Conservation (phyloP, 371 early-diverging fungal genomes). For the Mucor plumbeus region DNA sequence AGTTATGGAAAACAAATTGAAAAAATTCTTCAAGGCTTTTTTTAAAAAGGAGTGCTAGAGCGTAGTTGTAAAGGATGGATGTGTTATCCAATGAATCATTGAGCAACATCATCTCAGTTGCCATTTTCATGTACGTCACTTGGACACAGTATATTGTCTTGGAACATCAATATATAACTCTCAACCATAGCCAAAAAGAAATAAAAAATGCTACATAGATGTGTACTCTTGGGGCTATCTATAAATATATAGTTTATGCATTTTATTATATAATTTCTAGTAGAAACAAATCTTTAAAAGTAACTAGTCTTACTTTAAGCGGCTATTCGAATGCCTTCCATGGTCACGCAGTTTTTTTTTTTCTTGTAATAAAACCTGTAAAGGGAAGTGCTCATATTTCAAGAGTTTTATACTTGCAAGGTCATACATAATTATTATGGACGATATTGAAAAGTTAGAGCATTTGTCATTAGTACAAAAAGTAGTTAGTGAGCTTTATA, state of each 20-base stretch:
- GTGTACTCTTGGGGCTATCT: neutral
- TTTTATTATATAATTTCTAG: no score
- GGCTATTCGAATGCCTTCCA: neutral
- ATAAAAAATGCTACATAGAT: neutral
- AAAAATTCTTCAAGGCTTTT: neutral
- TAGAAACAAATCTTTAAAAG: neutral
- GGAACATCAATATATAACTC: neutral
- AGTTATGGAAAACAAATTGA: neutral
- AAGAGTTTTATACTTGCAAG: neutral
- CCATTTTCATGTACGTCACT: neutral
- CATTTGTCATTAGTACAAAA: slow-evolving; percentile 90
- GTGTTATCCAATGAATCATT: neutral
- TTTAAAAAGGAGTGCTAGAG: neutral
- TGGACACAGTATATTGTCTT: neutral
- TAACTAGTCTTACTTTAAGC: neutral
- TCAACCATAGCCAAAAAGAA: neutral
- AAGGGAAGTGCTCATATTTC: neutral
- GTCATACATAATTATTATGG: slow-evolving; percentile 34
- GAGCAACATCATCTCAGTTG: neutral
- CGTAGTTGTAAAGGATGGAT: neutral
- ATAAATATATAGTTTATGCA: neutral
- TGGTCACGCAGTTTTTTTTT: slow-evolving; percentile 5
- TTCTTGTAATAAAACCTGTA: neutral
- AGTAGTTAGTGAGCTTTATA: slow-evolving; percentile 87
- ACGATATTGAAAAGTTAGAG: slow-evolving; percentile 85